Evolutionary conservation across 257 asterid species (phyloP).

Genomic region (Solanum lignicaule): DNA sequence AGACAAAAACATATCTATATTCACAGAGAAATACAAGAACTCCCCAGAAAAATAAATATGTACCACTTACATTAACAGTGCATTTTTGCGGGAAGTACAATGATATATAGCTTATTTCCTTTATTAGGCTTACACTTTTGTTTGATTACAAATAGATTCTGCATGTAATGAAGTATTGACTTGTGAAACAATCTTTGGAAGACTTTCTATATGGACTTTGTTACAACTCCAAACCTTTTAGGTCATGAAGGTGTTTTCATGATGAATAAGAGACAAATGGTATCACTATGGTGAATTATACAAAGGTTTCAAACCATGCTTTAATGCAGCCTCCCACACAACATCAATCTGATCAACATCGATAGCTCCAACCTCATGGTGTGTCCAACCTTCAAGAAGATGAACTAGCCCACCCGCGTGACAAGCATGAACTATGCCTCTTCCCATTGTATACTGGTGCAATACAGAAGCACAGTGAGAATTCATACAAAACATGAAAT

Average conservation of each 20-base stretch:
- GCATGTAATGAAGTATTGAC: neutral
- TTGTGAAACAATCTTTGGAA: neutral
- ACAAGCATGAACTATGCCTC: constrained; percentile 97
- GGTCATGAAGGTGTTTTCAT: neutral
- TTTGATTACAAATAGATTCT: neutral
- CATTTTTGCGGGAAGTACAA: neutral
- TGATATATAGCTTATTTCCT: neutral
- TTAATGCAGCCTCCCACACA: constrained; percentile 92
- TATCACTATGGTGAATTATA: constrained; percentile 9
- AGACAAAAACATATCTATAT: neutral
- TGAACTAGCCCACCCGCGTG: constrained; percentile 94
- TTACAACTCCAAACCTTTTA: neutral
- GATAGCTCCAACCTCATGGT: constrained; percentile 86
- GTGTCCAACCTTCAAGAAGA: constrained; percentile 78
- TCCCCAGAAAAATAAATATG: neutral
- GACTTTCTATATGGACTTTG: neutral
- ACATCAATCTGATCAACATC: constrained; percentile 71
- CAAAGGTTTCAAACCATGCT: constrained; percentile 60
- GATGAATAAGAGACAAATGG: neutral
- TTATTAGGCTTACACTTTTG: neutral
- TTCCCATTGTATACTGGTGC: constrained; percentile 68
- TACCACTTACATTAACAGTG: neutral
- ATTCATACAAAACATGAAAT: neutral
- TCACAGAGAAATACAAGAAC: neutral
- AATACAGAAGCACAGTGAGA: neutral